Percentiles rank a stretch among this genome's conserved stretches.
Evolutionary conservation across 345 rosid genomes (phyloP).

Genomic region (Moricandia arvensis): DNA sequence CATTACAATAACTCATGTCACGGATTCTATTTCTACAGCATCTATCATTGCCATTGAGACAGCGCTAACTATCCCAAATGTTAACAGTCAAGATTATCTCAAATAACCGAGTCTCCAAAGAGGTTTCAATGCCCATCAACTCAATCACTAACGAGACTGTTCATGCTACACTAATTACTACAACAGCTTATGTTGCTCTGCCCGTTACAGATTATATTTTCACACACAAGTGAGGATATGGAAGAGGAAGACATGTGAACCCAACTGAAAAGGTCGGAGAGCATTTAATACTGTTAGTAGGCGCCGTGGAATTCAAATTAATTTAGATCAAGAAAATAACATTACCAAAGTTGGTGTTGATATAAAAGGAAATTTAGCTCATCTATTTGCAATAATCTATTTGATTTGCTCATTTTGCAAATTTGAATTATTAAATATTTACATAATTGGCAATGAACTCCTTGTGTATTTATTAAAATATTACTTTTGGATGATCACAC

Average conservation of each 20-base stretch:
- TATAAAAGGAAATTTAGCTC: too few relatives aligned
- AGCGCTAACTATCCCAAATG: neutral
- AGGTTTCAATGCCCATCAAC: neutral
- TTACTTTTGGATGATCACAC: constrained; percentile 8
- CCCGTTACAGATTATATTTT: neutral
- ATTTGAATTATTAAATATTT: neutral
- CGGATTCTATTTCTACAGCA: neutral
- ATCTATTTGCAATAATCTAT: too few relatives aligned
- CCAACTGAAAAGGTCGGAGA: neutral
- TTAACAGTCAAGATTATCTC: neutral
- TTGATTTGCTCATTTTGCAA: neutral
- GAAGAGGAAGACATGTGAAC: neutral
- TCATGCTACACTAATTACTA: neutral
- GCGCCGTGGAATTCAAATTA: neutral
- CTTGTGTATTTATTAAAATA: neutral
- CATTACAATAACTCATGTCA: neutral
- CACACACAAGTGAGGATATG: neutral
- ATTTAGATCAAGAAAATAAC: too few relatives aligned
- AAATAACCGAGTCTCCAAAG: neutral
- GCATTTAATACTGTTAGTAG: neutral
- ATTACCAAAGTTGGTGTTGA: neutral
- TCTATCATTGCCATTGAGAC: neutral
- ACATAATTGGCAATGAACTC: neutral
- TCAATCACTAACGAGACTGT: neutral
- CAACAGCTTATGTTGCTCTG: neutral